phyloP scores from a whole-genome alignment of 1,284 basidiomycete species.

The Puccinia hordei region DNA sequence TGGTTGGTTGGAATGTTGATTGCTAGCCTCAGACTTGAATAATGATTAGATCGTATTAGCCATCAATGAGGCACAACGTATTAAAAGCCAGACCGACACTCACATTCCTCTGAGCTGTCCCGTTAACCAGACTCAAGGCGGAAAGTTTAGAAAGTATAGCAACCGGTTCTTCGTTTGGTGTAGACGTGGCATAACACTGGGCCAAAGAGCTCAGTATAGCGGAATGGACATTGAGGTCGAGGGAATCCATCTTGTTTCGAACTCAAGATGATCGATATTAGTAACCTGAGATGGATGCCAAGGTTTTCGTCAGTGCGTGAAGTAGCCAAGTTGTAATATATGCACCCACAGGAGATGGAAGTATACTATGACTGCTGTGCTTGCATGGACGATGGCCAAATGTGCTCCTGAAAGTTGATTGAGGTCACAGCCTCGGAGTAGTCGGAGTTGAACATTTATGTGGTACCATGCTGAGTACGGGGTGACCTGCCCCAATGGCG shows the following conservation, averaged over 20 bases:
- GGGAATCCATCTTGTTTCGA: slow-evolving; percentile 41
- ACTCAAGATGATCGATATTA: no score
- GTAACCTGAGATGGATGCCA: no score
- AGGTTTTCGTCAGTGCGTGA: no score
- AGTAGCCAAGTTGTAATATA: no score
- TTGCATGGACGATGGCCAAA: no score
- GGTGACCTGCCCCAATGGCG: background rate
- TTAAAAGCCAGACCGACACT: background rate
- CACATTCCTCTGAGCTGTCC: background rate
- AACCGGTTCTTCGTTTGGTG: slow-evolving; percentile 29
- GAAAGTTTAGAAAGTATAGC: slow-evolving; percentile 43
- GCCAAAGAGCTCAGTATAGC: slow-evolving; percentile 48
- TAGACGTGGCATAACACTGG: slow-evolving; percentile 43
- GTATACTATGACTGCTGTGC: no score
- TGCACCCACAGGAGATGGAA: no score
- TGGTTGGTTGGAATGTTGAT: slow-evolving; percentile 9
- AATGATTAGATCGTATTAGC: slow-evolving; percentile 10
- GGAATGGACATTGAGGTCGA: slow-evolving; percentile 49
- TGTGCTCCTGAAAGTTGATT: no score
- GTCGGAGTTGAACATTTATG: no score
- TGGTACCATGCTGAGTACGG: no score
- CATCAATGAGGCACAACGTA: background rate
- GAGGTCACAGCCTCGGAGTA: no score
- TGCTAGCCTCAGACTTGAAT: background rate
- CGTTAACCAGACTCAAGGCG: background rate